phyloP scores from a whole-genome alignment of 345 rosid species.

The Clarkia xantiana region DNA sequence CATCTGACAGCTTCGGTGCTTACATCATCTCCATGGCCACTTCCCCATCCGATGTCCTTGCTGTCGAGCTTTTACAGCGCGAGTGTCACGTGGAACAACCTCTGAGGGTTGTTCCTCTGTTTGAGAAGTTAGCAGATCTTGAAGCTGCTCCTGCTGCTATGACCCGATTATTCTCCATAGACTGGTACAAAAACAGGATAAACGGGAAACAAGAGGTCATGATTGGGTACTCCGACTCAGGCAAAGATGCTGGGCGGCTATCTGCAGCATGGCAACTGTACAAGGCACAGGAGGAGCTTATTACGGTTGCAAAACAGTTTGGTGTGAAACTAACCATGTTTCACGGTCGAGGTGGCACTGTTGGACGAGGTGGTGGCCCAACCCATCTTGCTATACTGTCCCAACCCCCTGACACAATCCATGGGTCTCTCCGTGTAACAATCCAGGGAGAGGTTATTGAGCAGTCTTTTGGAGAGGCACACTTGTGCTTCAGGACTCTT shows the following conservation, averaged over 20 bases:
- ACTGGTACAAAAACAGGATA: constrained; percentile 83
- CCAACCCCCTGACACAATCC: constrained; percentile 98
- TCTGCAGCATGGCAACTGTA: constrained; percentile 98
- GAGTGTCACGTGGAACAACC: constrained; percentile 87
- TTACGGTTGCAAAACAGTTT: constrained; percentile 67
- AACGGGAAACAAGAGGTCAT: constrained; percentile 97
- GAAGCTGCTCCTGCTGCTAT: constrained; percentile 97
- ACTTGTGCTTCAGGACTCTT: constrained; percentile 82
- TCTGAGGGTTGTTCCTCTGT: constrained; percentile 90
- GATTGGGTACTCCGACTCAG: constrained; percentile 98
- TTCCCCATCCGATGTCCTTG: constrained; percentile 86
- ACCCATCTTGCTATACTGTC: constrained; percentile 97
- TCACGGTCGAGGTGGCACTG: constrained; percentile 99
- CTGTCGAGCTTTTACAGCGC: constrained; percentile 91
- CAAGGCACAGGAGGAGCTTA: constrained; percentile 96
- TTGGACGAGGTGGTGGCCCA: constrained; percentile 99
- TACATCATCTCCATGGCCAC: constrained; percentile 99
- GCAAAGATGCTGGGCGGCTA: constrained; percentile 92
- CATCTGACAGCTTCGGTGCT: constrained; percentile 82
- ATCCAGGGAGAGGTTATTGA: constrained; percentile 98
- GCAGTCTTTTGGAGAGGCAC: constrained; percentile 92
- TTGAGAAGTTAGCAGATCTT: constrained; percentile 95
- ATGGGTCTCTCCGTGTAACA: constrained; percentile 85
- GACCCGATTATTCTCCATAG: constrained; percentile 75
- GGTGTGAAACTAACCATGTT: constrained; percentile 96